Conservation (phyloP, 495 filamentous ascomycete species). For the Tuber aestivum region DNA sequence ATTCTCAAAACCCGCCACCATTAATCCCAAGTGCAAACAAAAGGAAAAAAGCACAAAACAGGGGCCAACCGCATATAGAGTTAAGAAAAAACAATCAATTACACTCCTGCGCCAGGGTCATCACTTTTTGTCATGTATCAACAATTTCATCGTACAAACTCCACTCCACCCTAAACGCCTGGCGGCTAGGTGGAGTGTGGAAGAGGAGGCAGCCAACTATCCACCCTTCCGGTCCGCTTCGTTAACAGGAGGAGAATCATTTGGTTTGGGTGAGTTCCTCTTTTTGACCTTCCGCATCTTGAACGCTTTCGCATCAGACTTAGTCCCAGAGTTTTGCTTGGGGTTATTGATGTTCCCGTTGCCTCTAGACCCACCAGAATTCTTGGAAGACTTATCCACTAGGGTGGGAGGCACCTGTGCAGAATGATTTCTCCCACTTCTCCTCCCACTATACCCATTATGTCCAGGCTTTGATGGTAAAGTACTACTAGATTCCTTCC, state of each 20-base stretch:
- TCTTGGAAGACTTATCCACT: not conserved
- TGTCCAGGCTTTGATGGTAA: not conserved
- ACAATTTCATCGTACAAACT: slow-evolving; percentile 37
- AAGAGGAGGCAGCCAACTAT: slow-evolving; percentile 17
- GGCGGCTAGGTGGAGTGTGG: not conserved
- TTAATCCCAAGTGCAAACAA: slow-evolving; percentile 45
- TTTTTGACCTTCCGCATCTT: slow-evolving; percentile 1
- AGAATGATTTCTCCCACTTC: not conserved
- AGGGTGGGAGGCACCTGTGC: not conserved
- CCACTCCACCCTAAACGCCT: slow-evolving; percentile 15
- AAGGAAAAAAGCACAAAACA: slow-evolving; percentile 34
- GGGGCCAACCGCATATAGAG: slow-evolving; percentile 28
- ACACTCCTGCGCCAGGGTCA: slow-evolving; percentile 28
- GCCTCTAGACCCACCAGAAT: not conserved
- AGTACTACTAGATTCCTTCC: slow-evolving; percentile 7
- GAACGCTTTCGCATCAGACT: not conserved
- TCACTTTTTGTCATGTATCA: slow-evolving; percentile 38
- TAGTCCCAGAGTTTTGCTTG: slow-evolving; percentile 1
- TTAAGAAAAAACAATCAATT: slow-evolving; percentile 27
- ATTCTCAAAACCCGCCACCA: slow-evolving; percentile 40
- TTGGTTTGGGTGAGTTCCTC: slow-evolving; percentile 6
- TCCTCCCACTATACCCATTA: not conserved
- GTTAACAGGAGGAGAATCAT: slow-evolving; percentile 17
- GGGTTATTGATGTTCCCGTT: not conserved
- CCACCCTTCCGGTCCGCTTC: slow-evolving; percentile 33